Conservation (phyloP, 495 filamentous ascomycete genomes). For the Aspergillus olivimuriae region DNA sequence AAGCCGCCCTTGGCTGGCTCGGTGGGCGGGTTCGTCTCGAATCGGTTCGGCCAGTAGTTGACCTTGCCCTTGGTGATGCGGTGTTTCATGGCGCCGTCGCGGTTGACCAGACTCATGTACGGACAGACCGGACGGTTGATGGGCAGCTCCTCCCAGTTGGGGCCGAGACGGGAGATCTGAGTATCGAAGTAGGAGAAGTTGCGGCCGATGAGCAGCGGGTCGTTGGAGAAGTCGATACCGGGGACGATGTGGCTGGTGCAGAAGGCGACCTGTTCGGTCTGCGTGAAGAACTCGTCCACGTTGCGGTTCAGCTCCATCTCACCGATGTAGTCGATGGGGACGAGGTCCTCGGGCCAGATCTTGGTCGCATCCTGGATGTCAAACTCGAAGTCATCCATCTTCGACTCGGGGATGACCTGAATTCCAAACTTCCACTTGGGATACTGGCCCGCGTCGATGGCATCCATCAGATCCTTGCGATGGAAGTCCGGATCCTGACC, state of each 20-base stretch:
- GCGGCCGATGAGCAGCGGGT: slow-evolving; percentile 74
- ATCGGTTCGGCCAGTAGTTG: slow-evolving; percentile 90
- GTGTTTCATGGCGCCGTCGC: slow-evolving; percentile 34
- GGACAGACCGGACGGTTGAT: slow-evolving; percentile 77
- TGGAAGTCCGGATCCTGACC: slow-evolving; percentile 81
- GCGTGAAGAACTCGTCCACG: slow-evolving; percentile 78
- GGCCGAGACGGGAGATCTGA: slow-evolving; percentile 72
- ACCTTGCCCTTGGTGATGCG: slow-evolving; percentile 61
- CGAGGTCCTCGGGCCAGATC: slow-evolving; percentile 77
- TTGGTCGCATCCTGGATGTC: slow-evolving; percentile 92
- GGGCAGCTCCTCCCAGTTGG: slow-evolving; percentile 82
- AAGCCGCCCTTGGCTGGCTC: slow-evolving; percentile 56
- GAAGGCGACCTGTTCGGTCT: slow-evolving; percentile 77
- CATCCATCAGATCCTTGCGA: slow-evolving; percentile 63
- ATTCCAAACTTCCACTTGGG: slow-evolving; percentile 81
- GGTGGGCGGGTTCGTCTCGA: slow-evolving; percentile 56
- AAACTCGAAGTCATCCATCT: slow-evolving; percentile 79
- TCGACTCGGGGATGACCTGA: slow-evolving; percentile 64
- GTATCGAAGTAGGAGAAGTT: slow-evolving; percentile 90
- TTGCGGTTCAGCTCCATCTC: slow-evolving; percentile 79
- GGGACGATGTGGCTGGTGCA: slow-evolving; percentile 82
- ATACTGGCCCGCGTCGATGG: slow-evolving; percentile 61
- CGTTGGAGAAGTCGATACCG: slow-evolving; percentile 81
- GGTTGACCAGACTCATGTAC: slow-evolving; percentile 44
- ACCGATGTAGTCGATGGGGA: slow-evolving; percentile 76